Conservation (phyloP, 192 early-diverging fungal species). For the Coemansia interrupta region DNA sequence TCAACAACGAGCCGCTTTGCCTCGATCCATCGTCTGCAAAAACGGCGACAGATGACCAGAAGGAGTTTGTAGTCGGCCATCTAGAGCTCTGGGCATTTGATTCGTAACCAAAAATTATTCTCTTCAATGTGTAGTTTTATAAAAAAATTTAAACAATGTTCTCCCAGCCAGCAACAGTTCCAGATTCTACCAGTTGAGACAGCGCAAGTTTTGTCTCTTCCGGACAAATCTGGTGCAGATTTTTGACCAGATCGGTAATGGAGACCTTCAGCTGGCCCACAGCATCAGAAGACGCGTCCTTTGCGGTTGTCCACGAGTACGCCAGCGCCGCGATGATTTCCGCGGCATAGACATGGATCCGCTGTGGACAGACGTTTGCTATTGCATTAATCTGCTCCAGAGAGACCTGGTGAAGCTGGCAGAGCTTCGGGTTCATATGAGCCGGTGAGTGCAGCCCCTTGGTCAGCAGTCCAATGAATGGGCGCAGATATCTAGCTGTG, state of each 20-base stretch:
- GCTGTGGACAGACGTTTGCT: constrained; percentile 16
- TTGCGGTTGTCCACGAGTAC: constrained; percentile 22
- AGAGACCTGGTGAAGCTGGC: constrained; percentile 16
- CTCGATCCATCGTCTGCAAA: constrained; percentile 28
- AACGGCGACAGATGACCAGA: constrained; percentile 43
- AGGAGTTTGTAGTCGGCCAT: constrained; percentile 48
- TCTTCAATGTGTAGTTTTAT: constrained; percentile 1
- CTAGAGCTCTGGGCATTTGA: constrained; percentile 50
- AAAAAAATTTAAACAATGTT: constrained; percentile 2
- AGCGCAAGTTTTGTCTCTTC: not conserved
- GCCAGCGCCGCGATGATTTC: constrained; percentile 40
- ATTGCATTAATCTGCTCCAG: constrained; percentile 23
- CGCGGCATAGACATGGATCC: constrained; percentile 17
- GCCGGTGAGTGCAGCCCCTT: constrained; percentile 22
- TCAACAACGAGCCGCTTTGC: constrained; percentile 68
- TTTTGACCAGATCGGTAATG: not conserved
- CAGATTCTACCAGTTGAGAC: not conserved
- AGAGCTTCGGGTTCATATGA: constrained; percentile 9
- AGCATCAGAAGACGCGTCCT: not conserved
- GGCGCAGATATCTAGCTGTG: constrained; percentile 26
- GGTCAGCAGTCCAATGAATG: constrained; percentile 27
- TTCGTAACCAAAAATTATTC: constrained; percentile 8
- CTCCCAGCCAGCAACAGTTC: constrained; percentile 2
- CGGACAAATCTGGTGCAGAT: not conserved
- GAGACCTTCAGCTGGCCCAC: not conserved